These are phyloP conservation scores for Coemansia sp. DNA, from an alignment of 371 early-diverging fungal genomes.

Conservation along the genomic window DNA sequence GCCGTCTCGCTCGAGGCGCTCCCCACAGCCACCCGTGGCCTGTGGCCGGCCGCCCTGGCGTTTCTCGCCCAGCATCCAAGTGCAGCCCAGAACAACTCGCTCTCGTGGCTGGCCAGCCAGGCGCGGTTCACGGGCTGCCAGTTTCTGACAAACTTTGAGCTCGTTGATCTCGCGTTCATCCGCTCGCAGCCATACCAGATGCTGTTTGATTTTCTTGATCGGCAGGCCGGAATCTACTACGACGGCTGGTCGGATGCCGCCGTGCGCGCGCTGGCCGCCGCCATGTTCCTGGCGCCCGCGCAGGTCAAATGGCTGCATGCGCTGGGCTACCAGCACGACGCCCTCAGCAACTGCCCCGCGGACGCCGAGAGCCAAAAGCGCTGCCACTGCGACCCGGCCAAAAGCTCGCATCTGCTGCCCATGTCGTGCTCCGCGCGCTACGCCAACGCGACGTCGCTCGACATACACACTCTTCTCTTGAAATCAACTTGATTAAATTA, in stretches of 20 bases:
- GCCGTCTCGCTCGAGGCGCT: slow-evolving; percentile 70
- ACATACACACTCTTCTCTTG: too few species aligned
- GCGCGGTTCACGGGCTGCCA: slow-evolving; percentile 68
- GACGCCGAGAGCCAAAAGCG: slow-evolving; percentile 11
- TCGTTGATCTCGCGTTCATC: slow-evolving; percentile 75
- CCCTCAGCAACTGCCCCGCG: slow-evolving; percentile 24
- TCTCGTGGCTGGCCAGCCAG: slow-evolving; percentile 53
- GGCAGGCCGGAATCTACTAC: slow-evolving; percentile 79
- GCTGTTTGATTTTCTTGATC: slow-evolving; percentile 77
- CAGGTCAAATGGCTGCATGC: slow-evolving; percentile 87
- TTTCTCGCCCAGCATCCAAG: slow-evolving; percentile 40
- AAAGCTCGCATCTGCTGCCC: slow-evolving; percentile 28
- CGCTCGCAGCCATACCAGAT: slow-evolving; percentile 67
- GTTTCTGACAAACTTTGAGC: slow-evolving; percentile 93
- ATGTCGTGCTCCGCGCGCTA: slow-evolving; percentile 27
- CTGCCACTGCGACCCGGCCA: slow-evolving; percentile 34
- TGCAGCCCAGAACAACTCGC: slow-evolving; percentile 37
- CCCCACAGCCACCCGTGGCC: slow-evolving; percentile 65
- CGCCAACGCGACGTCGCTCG: too few species aligned
- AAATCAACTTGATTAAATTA: too few species aligned
- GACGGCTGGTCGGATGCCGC: slow-evolving; percentile 97
- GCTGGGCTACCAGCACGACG: slow-evolving; percentile 70
- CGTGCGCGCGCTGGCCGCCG: slow-evolving; percentile 84
- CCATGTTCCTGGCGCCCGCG: slow-evolving; percentile 66
- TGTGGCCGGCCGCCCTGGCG: slow-evolving; percentile 56